phyloP scores from a whole-genome alignment of 192 early-diverging fungal species.

The Backusella australiensis region DNA sequence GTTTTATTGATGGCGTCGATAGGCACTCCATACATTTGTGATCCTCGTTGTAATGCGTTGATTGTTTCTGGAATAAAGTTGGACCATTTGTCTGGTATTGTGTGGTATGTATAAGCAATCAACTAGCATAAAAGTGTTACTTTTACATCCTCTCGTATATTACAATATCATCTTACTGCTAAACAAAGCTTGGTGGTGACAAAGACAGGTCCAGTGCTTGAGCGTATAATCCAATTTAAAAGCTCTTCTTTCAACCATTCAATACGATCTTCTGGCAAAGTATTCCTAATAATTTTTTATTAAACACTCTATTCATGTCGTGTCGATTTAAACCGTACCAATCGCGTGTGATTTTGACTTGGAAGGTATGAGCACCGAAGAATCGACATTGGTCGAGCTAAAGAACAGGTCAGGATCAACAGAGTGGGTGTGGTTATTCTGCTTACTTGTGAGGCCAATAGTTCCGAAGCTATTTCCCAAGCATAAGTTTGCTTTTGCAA shows the following conservation, averaged over 20 bases:
- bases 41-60: conserved; percentile 35
- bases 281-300: conserved; percentile 33
- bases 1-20: conserved; percentile 33
- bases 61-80: conserved; percentile 47
- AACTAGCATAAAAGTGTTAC: conserved; percentile 31
- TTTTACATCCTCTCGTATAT: neutral
- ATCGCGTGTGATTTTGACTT: conserved; percentile 55
- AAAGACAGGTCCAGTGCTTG: conserved; percentile 43
- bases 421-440: neutral
- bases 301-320: neutral
- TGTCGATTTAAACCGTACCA: conserved; percentile 36
- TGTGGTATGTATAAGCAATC: conserved; percentile 45
- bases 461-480: conserved; percentile 55
- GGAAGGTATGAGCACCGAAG: conserved; percentile 59
- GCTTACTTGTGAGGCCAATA: conserved; percentile 45
- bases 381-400: conserved; percentile 50
- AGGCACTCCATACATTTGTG: conserved; percentile 13
- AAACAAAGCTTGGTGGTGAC: conserved; percentile 53
- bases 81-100: conserved; percentile 47
- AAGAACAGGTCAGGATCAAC: neutral
- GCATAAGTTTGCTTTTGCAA: conserved; percentile 51
- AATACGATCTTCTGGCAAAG: conserved; percentile 47
- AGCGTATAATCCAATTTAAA: conserved; percentile 43
- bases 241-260: conserved; percentile 53
- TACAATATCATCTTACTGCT: conserved; percentile 36